Evolutionary conservation across 495 filamentous ascomycete species (phyloP).

Genomic region (Durotheca rogersii): DNA sequence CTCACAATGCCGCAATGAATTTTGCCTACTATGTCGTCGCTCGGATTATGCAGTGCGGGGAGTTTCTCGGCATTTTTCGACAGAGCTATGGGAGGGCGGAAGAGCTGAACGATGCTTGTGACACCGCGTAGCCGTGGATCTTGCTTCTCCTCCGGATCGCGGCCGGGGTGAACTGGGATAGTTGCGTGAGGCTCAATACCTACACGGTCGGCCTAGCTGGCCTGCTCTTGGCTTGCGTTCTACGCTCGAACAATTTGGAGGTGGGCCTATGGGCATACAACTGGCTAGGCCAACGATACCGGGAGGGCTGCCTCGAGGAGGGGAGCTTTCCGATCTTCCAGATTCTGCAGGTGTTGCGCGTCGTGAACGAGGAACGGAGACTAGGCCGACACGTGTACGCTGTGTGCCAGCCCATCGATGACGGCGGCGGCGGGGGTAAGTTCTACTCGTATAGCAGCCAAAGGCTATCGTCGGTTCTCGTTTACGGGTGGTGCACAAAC

Average conservation of each 20-base stretch:
- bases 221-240: slow-evolving; percentile 28
- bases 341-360: slow-evolving; percentile 25
- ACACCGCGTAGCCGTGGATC: no score
- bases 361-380: slow-evolving; percentile 27
- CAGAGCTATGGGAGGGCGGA: no score
- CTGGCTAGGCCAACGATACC: slow-evolving; percentile 26
- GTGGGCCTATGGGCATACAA: slow-evolving; percentile 26
- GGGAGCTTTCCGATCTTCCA: slow-evolving; percentile 37
- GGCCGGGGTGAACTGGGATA: slow-evolving; percentile 10
- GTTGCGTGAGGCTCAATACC: slow-evolving; percentile 24
- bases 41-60: no score
- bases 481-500: slow-evolving; percentile 4
- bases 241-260: slow-evolving; percentile 27
- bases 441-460: slow-evolving; percentile 38
- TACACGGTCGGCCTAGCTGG: slow-evolving; percentile 41
- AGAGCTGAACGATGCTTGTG: no score
- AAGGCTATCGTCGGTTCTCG: slow-evolving; percentile 26
- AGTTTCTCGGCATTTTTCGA: no score
- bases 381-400: slow-evolving; percentile 27
- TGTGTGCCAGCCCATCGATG: slow-evolving; percentile 30
- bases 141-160: no score
- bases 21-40: no score
- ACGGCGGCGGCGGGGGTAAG: slow-evolving; percentile 35
- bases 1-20: no score
- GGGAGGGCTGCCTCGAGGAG: slow-evolving; percentile 32